Evolutionary conservation across 805 yeast species (phyloP), one percentile per base, ranked within the genome.

Genomic region (Candida sanyiensis): DNA sequence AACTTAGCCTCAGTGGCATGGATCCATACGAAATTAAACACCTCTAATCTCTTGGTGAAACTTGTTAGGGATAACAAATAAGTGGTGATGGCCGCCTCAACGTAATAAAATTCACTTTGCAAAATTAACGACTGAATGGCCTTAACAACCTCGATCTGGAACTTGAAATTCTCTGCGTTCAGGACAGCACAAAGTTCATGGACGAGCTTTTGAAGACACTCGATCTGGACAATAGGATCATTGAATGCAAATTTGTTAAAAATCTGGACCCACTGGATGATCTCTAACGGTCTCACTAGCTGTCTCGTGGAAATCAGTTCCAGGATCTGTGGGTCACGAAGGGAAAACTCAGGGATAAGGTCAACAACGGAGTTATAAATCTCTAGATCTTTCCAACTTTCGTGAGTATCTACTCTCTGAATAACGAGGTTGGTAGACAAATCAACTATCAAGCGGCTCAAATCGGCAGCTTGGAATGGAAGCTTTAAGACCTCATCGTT

Each of bases 51-150:
- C 13, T 67, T 59, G 6, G 59, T 54, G 16, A 69, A 59, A 25
- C 53, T 54, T 6, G 59, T 44, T 6, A 66, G 56, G 4, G 67
- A 54, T 11, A 79, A 51, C 22, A 85, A 68, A 33, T 77, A 66
- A 2, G 73, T 64, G 0, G 85, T 64, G 3, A 89, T 46, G 0
- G 86, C 83, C 1, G 95, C 90, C 50, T 88, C 95, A 19, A 88
- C 70, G 44, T 73, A 71, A 33, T 72, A 61, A 2, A 70, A 51
- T 11, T 75, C 75, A 19, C 73, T 67, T 15, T 69, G 62, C n/a
- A 70, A 57, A 28, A 77, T 80, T 36, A 90, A 59, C 6, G 69
- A 65, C 67, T 84, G 80, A 2, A 89, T 65, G 17, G 75, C 66
- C 37, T 72, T 75, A 1, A 83, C 84, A 0, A 83, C 70, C 49